Evolutionary conservation across 2,329 filamentous ascomycete species (phyloP).

Genomic region (Trichoderma sp.): DNA sequence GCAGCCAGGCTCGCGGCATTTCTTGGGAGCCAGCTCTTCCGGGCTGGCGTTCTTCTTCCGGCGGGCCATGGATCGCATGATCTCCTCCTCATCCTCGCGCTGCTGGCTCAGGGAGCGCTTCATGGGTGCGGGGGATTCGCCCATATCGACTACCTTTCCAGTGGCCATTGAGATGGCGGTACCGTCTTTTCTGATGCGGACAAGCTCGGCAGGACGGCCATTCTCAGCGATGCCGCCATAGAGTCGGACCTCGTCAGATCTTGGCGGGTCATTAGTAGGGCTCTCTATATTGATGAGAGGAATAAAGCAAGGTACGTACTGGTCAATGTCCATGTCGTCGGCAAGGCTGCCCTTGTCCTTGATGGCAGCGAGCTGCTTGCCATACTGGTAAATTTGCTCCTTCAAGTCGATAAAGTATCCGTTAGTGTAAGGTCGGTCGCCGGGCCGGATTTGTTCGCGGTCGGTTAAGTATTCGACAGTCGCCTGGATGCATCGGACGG

Average conservation of each 20-base stretch:
- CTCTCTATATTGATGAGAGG: conserved; percentile 33
- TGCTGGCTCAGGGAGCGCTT: conserved; percentile 71
- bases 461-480: conserved; percentile 86
- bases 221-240: conserved; percentile 81
- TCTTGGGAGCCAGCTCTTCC: conserved; percentile 79
- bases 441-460: conserved; percentile 79
- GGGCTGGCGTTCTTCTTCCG: conserved; percentile 90
- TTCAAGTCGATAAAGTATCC: conserved; percentile 96
- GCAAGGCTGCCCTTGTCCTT: conserved; percentile 67
- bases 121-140: conserved; percentile 56
- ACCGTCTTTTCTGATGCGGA: conserved; percentile 79
- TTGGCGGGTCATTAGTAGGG: conserved; percentile 40
- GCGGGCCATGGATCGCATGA: conserved; percentile 90
- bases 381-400: conserved; percentile 90
- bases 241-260: conserved; percentile 72
- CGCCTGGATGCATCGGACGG: conserved; percentile 86
- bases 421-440: conserved; percentile 90
- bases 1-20: conserved; percentile 75
- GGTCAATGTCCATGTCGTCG: conserved; percentile 61
- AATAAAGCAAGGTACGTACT: conserved; percentile 52
- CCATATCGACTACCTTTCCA: conserved; percentile 64
- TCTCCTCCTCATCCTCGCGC: conserved; percentile 77
- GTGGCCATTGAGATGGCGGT: conserved; percentile 78
- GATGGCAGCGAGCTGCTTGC: conserved; percentile 76
- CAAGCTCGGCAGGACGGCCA: conserved; percentile 80